Conservation (phyloP, 306 rosid genomes). For the Trifolium fragiferum region DNA sequence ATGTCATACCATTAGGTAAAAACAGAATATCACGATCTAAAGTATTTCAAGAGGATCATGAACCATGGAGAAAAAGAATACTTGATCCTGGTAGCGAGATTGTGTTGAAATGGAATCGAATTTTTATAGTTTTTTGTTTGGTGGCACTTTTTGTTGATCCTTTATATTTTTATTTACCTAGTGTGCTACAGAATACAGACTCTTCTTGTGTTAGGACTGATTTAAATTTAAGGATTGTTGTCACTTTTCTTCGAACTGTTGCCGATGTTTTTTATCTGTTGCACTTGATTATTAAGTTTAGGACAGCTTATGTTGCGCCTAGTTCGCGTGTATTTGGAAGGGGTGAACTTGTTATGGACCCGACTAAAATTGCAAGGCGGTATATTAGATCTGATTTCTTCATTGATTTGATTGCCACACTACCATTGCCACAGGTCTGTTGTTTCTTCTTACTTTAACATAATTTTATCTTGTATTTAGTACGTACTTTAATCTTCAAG, state of each 20-base stretch:
- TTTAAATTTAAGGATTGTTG: conserved; percentile 67
- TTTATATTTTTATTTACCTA: conserved; percentile 81
- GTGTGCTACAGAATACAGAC: conserved; percentile 45
- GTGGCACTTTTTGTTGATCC: conserved; percentile 88
- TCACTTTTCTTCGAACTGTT: conserved; percentile 82
- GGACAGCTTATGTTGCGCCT: conserved; percentile 95
- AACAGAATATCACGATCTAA: conserved; percentile 62
- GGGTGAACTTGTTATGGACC: conserved; percentile 98
- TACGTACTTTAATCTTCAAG: too few relatives aligned
- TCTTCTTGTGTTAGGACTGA: conserved; percentile 80
- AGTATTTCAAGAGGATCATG: conserved; percentile 76
- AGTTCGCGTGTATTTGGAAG: conserved; percentile 94
- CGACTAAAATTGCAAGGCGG: conserved; percentile 82
- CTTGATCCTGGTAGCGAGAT: conserved; percentile 93
- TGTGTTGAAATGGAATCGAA: conserved; percentile 89
- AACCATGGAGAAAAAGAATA: conserved; percentile 79
- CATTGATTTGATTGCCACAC: conserved; percentile 86
- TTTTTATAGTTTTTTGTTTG: conserved; percentile 83
- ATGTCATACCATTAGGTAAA: conserved; percentile 55
- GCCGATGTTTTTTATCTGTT: conserved; percentile 86
- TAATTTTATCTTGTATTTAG: neutral
- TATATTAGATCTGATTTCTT: conserved; percentile 91
- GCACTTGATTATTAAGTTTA: conserved; percentile 85
- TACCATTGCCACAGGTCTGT: conserved; percentile 95
- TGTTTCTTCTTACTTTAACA: neutral